phyloP scores from a whole-genome alignment of 352 stramenopile genomes.

The Phytophthora aleatoria region DNA sequence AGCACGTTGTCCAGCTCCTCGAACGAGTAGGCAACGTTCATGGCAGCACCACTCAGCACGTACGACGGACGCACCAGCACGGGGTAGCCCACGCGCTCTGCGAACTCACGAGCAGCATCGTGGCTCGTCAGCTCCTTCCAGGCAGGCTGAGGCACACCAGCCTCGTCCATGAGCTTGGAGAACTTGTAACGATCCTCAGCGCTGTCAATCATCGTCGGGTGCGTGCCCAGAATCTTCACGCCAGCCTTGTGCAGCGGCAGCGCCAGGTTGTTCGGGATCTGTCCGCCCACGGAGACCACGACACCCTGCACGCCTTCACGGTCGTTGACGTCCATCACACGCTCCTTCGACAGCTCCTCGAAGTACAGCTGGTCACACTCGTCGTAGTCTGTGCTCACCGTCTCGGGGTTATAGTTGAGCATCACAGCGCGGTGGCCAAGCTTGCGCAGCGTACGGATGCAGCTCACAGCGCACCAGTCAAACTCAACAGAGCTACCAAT shows the following conservation, averaged over 20 bases:
- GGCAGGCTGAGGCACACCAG: conserved; percentile 84
- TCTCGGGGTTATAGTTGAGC: conserved; percentile 99
- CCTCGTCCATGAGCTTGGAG: conserved; percentile 95
- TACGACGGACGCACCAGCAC: conserved; percentile 97
- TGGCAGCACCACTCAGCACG: conserved; percentile 97
- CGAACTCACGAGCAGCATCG: conserved; percentile 92
- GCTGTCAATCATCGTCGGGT: conserved; percentile 94
- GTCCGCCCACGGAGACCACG: conserved; percentile 94
- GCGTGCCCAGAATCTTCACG: conserved; percentile 84
- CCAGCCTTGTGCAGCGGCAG: conserved; percentile 90
- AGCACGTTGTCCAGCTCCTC: conserved; percentile 89
- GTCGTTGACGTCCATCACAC: conserved; percentile 96
- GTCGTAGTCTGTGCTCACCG: conserved; percentile 97
- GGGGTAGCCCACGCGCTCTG: conserved; percentile 93
- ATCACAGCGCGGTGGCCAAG: conserved; percentile 84
- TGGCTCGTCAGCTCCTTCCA: conserved; percentile 92
- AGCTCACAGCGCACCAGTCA: conserved; percentile 96
- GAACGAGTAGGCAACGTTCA: conserved; percentile 97
- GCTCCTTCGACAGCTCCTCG: conserved; percentile 94
- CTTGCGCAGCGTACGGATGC: conserved; percentile 92
- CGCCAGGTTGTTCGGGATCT: conserved; percentile 97
- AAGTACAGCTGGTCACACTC: conserved; percentile 98
- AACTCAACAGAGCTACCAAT: conserved; percentile 98
- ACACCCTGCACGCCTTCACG: conserved; percentile 86
- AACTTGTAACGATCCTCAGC: conserved; percentile 96